Conservation (phyloP, 352 stramenopile species). For the Pythium periplocum region DNA sequence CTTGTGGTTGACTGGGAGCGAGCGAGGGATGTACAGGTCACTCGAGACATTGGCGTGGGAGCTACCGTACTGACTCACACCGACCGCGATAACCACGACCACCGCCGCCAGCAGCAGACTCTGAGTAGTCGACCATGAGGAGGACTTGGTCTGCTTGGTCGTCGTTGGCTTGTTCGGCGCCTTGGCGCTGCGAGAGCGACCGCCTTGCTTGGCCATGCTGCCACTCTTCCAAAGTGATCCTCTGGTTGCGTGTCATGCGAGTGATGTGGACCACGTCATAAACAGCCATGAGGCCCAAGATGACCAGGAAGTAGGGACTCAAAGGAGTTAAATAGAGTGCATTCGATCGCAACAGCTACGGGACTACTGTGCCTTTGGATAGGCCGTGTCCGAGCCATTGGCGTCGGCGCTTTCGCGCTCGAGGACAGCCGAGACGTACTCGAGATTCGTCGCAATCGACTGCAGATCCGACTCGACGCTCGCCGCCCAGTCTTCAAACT, state of each 20-base stretch:
- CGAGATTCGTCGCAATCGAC: slow-evolving; percentile 52
- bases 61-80: slow-evolving; percentile 7
- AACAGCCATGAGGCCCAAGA: too few species aligned
- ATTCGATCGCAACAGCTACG: too few species aligned
- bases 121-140: not conserved
- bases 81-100: slow-evolving; percentile 7
- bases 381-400: not conserved
- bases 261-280: too few species aligned
- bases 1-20: slow-evolving; percentile 21
- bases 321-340: too few species aligned
- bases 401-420: slow-evolving; percentile 20
- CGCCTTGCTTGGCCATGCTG: not conserved
- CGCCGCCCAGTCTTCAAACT: slow-evolving; percentile 51
- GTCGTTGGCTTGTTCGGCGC: not conserved
- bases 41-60: not conserved
- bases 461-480: slow-evolving; percentile 41
- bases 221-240: too few species aligned
- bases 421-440: slow-evolving; percentile 64
- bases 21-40: slow-evolving; percentile 17
- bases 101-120: slow-evolving; percentile 6
- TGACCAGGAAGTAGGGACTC: too few species aligned
- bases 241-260: too few species aligned
- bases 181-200: not conserved
- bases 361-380: too few species aligned
- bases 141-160: not conserved